A percentile compares a stretch with the other conserved stretches of the same genome.
Conservation (phyloP, 2,329 filamentous ascomycete genomes). For the Microdochium bolleyi region DNA sequence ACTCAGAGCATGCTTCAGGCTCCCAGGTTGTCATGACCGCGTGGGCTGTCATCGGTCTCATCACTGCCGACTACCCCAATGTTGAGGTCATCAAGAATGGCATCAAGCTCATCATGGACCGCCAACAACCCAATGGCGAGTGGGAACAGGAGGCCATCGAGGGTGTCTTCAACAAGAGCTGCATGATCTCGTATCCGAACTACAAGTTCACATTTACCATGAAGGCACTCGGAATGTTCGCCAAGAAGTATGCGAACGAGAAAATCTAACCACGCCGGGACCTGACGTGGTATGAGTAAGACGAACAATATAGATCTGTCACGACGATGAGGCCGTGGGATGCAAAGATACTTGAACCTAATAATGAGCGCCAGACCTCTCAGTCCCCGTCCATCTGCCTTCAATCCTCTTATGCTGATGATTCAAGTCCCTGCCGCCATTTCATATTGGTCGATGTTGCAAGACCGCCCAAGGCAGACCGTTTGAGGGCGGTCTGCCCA, state of each 20-base stretch:
- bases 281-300: too few relatives aligned
- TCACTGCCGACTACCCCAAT: conserved; percentile 78
- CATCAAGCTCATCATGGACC: conserved; percentile 71
- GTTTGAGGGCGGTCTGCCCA: too few relatives aligned
- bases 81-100: conserved; percentile 64
- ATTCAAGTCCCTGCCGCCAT: too few relatives aligned
- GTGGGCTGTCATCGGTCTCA: conserved; percentile 76
- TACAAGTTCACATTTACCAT: conserved; percentile 97
- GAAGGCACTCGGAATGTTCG: conserved; percentile 88
- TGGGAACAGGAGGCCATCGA: conserved; percentile 96
- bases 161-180: conserved; percentile 97
- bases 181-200: conserved; percentile 99
- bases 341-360: too few relatives aligned
- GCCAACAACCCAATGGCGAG: conserved; percentile 83
- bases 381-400: too few relatives aligned
- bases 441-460: too few relatives aligned
- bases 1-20: conserved; percentile 63
- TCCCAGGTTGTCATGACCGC: conserved; percentile 93
- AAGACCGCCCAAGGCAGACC: too few relatives aligned
- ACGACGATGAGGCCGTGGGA: too few relatives aligned
- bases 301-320: too few relatives aligned
- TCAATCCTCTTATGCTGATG: too few relatives aligned
- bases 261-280: conserved; percentile 18
- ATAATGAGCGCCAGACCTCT: too few relatives aligned
- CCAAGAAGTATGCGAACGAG: conserved; percentile 60